Evolutionary conservation across 1,284 basidiomycete species (phyloP).

Genomic region (Cutaneotrichosporon cyanovorans): DNA sequence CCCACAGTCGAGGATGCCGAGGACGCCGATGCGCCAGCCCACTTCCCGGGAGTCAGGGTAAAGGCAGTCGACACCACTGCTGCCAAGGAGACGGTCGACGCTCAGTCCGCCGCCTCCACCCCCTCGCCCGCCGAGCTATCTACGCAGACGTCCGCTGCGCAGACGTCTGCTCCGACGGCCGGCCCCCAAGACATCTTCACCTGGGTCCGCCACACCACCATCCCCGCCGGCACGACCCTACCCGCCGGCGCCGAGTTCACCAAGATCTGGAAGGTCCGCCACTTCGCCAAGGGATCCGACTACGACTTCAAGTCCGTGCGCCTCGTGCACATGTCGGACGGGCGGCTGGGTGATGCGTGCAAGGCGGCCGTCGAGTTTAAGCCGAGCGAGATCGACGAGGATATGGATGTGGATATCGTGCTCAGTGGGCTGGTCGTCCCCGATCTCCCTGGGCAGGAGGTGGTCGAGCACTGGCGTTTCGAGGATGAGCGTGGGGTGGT

Average conservation of each 20-base stretch:
- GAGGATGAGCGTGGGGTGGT: conserved; percentile 32
- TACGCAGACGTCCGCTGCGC: background rate
- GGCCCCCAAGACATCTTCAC: conserved; percentile 31
- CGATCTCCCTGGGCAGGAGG: conserved; percentile 27
- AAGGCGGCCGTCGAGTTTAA: conserved; percentile 14
- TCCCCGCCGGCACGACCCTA: conserved; percentile 29
- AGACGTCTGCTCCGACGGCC: conserved; percentile 1
- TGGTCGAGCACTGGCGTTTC: conserved; percentile 38
- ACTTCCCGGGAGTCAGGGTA: no score
- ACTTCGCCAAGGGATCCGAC: conserved; percentile 36
- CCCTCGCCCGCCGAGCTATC: no score
- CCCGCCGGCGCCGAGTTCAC: conserved; percentile 40
- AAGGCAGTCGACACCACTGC: background rate
- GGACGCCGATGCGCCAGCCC: no score
- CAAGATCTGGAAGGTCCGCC: conserved; percentile 39
- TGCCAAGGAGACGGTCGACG: conserved; percentile 8
- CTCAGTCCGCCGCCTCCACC: background rate
- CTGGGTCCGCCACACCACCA: conserved; percentile 38
- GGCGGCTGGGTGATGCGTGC: conserved; percentile 18
- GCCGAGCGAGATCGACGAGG: conserved; percentile 26
- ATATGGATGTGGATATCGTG: conserved; percentile 28
- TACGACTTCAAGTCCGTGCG: conserved; percentile 28
- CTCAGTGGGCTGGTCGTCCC: conserved; percentile 35
- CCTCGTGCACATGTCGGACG: conserved; percentile 25
- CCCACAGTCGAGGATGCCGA: no score